Evolutionary conservation across 768 basidiomycete species (phyloP).

Genomic region (Boletus bicolor): DNA sequence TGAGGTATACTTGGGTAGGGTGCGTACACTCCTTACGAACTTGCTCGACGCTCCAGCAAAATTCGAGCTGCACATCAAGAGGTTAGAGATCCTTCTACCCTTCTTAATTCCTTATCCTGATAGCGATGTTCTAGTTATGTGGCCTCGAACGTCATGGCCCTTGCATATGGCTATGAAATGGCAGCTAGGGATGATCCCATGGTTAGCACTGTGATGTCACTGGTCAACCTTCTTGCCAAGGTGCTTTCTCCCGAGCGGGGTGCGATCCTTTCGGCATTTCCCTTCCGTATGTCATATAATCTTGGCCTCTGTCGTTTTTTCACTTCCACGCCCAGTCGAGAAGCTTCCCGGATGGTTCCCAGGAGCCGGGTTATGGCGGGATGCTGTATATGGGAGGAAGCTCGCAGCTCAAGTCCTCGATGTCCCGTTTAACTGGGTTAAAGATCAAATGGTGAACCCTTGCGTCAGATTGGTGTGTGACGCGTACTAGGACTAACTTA

Average conservation of each 20-base stretch:
- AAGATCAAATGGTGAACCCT: constrained; percentile 20
- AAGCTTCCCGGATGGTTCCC: constrained; percentile 26
- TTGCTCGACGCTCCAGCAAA: constrained; percentile 21
- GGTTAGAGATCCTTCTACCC: neutral
- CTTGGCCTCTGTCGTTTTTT: neutral
- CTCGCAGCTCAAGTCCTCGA: constrained; percentile 22
- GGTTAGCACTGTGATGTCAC: constrained; percentile 15
- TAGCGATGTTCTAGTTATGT: constrained; percentile 12
- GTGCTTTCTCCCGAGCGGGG: constrained; percentile 19
- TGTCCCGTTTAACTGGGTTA: constrained; percentile 24
- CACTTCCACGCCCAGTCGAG: constrained; percentile 10
- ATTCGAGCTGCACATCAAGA: constrained; percentile 25
- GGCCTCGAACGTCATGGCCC: constrained; percentile 25
- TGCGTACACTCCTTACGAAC: constrained; percentile 18
- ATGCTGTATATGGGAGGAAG: constrained; percentile 12
- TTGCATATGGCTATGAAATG: constrained; percentile 27
- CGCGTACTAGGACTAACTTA: neutral
- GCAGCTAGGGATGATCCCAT: constrained; percentile 20
- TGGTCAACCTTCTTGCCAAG: constrained; percentile 19
- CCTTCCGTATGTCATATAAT: constrained; percentile 16
- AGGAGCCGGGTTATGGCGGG: constrained; percentile 17
- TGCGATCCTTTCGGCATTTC: constrained; percentile 21
- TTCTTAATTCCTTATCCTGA: neutral
- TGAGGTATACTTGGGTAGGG: constrained; percentile 21
- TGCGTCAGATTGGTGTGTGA: too few relatives aligned